Percentiles rank a stretch among this genome's conserved stretches.
Evolutionary conservation across 208 protist genomes (phyloP).

Genomic region (Acanthamoeba sp.): DNA sequence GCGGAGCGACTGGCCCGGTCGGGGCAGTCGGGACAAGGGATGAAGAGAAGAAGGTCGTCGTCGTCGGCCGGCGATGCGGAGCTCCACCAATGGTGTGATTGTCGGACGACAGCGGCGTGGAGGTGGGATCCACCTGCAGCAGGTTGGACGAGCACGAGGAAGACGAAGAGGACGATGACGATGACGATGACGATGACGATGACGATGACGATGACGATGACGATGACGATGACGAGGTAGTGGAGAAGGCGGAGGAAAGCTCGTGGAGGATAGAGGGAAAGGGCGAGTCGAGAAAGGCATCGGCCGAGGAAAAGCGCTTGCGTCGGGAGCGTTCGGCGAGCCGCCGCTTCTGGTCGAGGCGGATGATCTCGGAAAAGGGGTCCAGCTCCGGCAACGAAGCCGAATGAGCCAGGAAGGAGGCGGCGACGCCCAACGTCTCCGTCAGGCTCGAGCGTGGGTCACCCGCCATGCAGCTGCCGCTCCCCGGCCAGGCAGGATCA

Average conservation of each 20-base stretch:
- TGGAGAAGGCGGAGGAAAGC: background rate
- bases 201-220: background rate
- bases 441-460: background rate
- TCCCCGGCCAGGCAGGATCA: too few species aligned
- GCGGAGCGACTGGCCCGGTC: too few species aligned
- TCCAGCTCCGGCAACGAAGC: background rate
- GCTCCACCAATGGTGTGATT: too few species aligned
- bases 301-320: background rate
- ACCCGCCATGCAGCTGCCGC: too few species aligned
- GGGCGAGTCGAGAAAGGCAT: background rate
- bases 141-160: too few species aligned
- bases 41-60: too few species aligned
- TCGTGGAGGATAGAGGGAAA: background rate
- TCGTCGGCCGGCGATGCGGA: too few species aligned
- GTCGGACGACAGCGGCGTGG: background rate
- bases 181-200: too few species aligned
- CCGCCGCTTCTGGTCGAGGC: slow-evolving; percentile 15
- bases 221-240: background rate
- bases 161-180: too few species aligned
- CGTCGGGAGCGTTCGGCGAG: background rate
- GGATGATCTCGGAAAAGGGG: slow-evolving; percentile 15
- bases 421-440: background rate
- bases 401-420: background rate
- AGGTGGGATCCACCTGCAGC: background rate
- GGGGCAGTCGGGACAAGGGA: too few species aligned